Evolutionary conservation across 352 stramenopile genomes (phyloP).

Genomic region (Thalassiosira gravida): DNA sequence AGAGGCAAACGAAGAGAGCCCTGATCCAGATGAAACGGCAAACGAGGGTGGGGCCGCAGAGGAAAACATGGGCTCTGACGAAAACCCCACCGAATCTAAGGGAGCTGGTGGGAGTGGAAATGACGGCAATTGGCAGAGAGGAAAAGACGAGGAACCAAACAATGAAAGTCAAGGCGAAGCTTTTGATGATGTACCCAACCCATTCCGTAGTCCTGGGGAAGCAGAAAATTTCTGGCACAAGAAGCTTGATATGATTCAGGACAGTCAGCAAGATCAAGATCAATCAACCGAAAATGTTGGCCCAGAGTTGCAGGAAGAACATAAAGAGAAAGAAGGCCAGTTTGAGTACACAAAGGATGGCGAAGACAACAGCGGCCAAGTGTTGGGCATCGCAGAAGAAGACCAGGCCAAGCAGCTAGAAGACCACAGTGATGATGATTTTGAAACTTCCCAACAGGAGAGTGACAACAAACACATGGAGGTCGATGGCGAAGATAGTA

Average conservation of each 20-base stretch:
- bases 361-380: constrained; percentile 71
- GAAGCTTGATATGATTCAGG: constrained; percentile 90
- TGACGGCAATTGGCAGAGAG: constrained; percentile 59
- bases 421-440: constrained; percentile 65
- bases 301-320: constrained; percentile 56
- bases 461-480: constrained; percentile 67
- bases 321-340: constrained; percentile 63
- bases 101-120: constrained; percentile 49
- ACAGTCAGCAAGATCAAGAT: constrained; percentile 67
- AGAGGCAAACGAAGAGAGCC: constrained; percentile 60
- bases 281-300: constrained; percentile 30
- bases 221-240: constrained; percentile 96
- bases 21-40: constrained; percentile 54
- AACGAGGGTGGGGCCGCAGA: constrained; percentile 49
- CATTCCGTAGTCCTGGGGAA: constrained; percentile 93
- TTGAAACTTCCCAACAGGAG: constrained; percentile 82
- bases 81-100: constrained; percentile 62
- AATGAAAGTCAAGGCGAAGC: constrained; percentile 31
- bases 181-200: constrained; percentile 87
- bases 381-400: constrained; percentile 76
- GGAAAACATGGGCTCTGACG: constrained; percentile 42
- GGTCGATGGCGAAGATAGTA: constrained; percentile 58
- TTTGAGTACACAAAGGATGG: constrained; percentile 79
- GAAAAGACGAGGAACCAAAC: constrained; percentile 50
- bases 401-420: constrained; percentile 67